phyloP scores from a whole-genome alignment of 768 basidiomycete species.

The Nidula microcarpa region DNA sequence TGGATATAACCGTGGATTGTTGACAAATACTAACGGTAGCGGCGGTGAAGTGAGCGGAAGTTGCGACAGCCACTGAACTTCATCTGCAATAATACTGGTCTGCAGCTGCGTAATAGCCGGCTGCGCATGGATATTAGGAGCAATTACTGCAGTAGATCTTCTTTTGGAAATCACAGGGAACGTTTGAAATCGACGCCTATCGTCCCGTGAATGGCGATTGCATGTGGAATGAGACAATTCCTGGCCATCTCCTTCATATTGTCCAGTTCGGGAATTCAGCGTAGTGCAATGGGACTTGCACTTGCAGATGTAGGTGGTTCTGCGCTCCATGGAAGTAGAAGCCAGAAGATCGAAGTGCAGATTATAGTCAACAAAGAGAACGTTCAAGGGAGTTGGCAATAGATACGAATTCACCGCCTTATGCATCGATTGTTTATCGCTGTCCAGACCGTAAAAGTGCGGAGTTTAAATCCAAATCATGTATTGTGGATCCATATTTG shows the following conservation, averaged over 20 bases:
- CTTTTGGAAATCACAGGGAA: not conserved
- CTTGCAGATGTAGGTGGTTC: conserved; percentile 1
- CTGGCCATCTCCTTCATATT: conserved; percentile 7
- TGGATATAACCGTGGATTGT: not conserved
- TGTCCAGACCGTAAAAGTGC: no score
- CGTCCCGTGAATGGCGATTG: conserved; percentile 13
- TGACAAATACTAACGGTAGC: conserved; percentile 1
- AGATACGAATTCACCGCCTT: no score
- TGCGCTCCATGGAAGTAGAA: no score
- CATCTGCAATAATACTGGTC: not conserved
- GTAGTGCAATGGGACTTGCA: conserved; percentile 7
- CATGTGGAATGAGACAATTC: conserved; percentile 6
- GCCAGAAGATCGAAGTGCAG: no score
- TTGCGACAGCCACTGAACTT: conserved; percentile 1
- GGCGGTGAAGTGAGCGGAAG: not conserved
- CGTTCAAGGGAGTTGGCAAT: no score
- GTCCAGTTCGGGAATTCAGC: conserved; percentile 8
- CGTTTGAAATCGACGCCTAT: conserved; percentile 1
- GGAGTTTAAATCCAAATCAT: no score
- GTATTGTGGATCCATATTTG: no score
- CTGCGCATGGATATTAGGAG: no score
- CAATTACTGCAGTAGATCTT: not conserved
- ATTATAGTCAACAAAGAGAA: no score
- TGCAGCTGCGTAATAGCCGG: not conserved
- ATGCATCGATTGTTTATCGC: no score